phyloP scores from a whole-genome alignment of 495 filamentous ascomycete genomes.

The Coniosporium apollinis region DNA sequence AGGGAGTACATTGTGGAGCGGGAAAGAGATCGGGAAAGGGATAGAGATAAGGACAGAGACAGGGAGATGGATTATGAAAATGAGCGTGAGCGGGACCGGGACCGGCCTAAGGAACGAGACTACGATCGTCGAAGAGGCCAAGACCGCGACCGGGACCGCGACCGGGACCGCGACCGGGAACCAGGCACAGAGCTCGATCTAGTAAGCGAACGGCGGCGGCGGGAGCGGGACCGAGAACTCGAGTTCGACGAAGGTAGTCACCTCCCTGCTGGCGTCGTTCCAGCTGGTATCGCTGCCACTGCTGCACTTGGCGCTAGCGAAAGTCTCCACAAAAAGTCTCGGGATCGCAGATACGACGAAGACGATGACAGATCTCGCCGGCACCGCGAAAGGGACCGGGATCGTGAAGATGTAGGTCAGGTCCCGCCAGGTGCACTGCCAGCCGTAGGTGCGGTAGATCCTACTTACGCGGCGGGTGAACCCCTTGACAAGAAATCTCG shows the following conservation, averaged over 20 bases:
- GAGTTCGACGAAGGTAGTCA: background rate
- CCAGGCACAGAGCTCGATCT: too few relatives aligned
- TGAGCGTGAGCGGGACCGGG: conserved; percentile 8
- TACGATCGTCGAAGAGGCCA: conserved; percentile 9
- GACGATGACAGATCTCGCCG: conserved; percentile 6
- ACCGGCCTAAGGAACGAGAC: conserved; percentile 5
- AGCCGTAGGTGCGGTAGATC: too few relatives aligned
- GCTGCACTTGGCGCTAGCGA: conserved; percentile 7
- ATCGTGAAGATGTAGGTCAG: conserved; percentile 1
- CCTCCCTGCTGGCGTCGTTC: background rate
- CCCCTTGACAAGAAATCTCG: too few relatives aligned
- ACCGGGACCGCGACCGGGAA: conserved; percentile 6
- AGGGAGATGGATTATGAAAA: conserved; percentile 9
- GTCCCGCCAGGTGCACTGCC: too few relatives aligned
- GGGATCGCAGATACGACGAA: conserved; percentile 5
- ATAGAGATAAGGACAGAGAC: conserved; percentile 5
- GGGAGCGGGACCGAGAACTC: too few relatives aligned
- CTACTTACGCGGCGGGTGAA: too few relatives aligned
- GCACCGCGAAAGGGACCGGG: conserved; percentile 12
- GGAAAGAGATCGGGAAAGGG: conserved; percentile 8
- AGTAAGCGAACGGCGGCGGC: too few relatives aligned
- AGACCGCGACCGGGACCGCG: conserved; percentile 11
- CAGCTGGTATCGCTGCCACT: conserved; percentile 9
- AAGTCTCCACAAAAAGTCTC: conserved; percentile 2
- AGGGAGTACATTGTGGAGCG: conserved; percentile 1